Base-by-base conservation (phyloP, 352 stramenopile species). In the Phytopythium ostracodes region DNA sequence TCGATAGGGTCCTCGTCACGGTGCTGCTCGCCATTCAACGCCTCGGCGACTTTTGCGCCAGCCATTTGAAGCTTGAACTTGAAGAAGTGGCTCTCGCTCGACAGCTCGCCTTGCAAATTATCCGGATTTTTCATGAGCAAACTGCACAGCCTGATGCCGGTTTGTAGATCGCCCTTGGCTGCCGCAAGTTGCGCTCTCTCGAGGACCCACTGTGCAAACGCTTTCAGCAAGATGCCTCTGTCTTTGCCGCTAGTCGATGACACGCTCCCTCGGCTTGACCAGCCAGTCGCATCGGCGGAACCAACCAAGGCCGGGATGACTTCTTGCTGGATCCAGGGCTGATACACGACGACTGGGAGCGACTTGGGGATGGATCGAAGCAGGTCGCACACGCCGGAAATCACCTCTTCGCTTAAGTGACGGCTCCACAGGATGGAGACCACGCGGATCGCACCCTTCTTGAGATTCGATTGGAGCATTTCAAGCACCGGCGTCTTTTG, bases 351-450 rank as follows among this genome's bases (percentile, higher is more conserved):
- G n/a, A 87, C 59, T 2, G 80, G 79, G 15, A 89, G 60, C 42
- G 70, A 74, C 11, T 18, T 9, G 2, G 82, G 80, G 1, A 89
- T 51, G 7, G 52, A 44, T 0, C 70, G 56, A 12, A 91, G 50
- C 5, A 91, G 54, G 9, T 63, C 68, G 4, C 61, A 60, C 38
- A 89, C 80, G 25, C 63, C 62, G n/a, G 60, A 20, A n/a, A 81
- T 59, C 0, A 65, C 60, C 8, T 74, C 53, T 25, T 75, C 63
- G 33, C 76, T 67, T 29, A 68, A 33, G 47, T 91, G 80, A 4
- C 82, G 75, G 42, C 78, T 70, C 80, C 79, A 91, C 14, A 91
- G 27, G 36, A 87, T 69, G 35, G 59, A 74, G 15, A 79, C 72
- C 4, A 75, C 59, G 15, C 80, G 75, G 70, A 89, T 89, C 58